phyloP scores from a whole-genome alignment of 495 filamentous ascomycete species.

The Aspergillus bertholletiae region DNA sequence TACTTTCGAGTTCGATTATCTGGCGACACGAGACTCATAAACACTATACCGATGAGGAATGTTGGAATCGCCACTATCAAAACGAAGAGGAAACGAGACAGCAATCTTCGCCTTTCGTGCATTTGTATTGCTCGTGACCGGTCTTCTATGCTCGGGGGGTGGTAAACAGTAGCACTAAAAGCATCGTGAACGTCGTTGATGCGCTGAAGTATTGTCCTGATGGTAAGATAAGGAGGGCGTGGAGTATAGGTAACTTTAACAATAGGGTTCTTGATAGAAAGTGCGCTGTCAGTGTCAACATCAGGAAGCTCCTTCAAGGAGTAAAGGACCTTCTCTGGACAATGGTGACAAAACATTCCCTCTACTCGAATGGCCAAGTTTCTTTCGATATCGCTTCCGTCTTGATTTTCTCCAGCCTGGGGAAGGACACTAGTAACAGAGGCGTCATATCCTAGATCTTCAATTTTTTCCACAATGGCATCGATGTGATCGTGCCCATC shows the following conservation, averaged over 20 bases:
- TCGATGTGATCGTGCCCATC: constrained; percentile 48
- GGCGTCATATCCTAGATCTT: constrained; percentile 78
- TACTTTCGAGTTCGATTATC: constrained; percentile 53
- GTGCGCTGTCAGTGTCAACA: constrained; percentile 45
- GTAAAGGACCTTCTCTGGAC: constrained; percentile 58
- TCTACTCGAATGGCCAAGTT: constrained; percentile 65
- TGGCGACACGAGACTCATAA: constrained; percentile 73
- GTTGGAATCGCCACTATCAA: constrained; percentile 78
- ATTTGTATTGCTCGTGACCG: constrained; percentile 68
- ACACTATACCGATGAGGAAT: constrained; percentile 86
- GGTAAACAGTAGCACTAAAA: constrained; percentile 68
- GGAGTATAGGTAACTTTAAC: constrained; percentile 71
- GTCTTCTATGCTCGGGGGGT: constrained; percentile 82
- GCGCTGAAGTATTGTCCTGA: constrained; percentile 66
- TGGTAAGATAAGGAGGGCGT: constrained; percentile 63
- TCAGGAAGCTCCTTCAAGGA: constrained; percentile 50
- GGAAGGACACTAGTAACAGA: constrained; percentile 43
- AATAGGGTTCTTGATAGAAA: constrained; percentile 57
- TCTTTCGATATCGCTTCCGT: constrained; percentile 26
- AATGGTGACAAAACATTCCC: constrained; percentile 88
- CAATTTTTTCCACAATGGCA: constrained; percentile 64
- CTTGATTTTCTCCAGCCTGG: constrained; percentile 8
- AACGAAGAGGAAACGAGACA: constrained; percentile 65
- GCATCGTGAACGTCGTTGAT: constrained; percentile 61
- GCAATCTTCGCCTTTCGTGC: constrained; percentile 57